A percentile compares a stretch with the other conserved stretches of the same genome.
Evolutionary conservation across 164 flowering plant species (phyloP).

Genomic region (Vitis amurensis): DNA sequence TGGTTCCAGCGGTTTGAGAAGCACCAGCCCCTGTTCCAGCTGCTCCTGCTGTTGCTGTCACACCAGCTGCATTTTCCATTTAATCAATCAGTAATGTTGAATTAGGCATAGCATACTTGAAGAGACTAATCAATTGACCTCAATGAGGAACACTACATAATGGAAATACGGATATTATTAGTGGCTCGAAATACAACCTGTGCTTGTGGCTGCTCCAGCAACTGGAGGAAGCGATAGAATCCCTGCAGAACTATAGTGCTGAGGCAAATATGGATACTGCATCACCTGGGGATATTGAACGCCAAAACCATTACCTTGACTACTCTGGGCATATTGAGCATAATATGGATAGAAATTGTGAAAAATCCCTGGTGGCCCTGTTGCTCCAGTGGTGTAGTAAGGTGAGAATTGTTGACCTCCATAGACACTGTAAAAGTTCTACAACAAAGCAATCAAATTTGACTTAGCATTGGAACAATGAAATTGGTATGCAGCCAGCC

Average conservation of each 20-base stretch:
- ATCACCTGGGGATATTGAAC: constrained; percentile 51
- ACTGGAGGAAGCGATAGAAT: constrained; percentile 53
- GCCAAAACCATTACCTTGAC: constrained; percentile 49
- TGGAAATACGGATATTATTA: background rate
- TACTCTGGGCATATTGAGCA: constrained; percentile 49
- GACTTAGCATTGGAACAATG: background rate
- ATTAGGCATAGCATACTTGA: background rate
- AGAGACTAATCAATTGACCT: background rate
- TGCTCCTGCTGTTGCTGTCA: constrained; percentile 18
- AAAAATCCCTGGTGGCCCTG: constrained; percentile 34
- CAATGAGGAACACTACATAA: background rate
- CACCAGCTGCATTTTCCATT: constrained; percentile 27
- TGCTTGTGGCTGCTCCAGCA: constrained; percentile 15
- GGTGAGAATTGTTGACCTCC: constrained; percentile 58
- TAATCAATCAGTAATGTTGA: background rate
- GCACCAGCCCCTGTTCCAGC: constrained; percentile 27
- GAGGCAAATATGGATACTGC: constrained; percentile 54
- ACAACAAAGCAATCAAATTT: constrained; percentile 21
- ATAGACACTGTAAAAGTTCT: constrained; percentile 62
- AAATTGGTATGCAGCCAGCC: background rate
- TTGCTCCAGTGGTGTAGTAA: constrained; percentile 39
- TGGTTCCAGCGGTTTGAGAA: constrained; percentile 29
- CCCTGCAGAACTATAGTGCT: constrained; percentile 37
- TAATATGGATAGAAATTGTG: constrained; percentile 54
- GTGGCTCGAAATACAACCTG: constrained; percentile 11